Evolutionary conservation across 78 protist species (phyloP).

Genomic region (Planoprotostelium fungivorum): DNA sequence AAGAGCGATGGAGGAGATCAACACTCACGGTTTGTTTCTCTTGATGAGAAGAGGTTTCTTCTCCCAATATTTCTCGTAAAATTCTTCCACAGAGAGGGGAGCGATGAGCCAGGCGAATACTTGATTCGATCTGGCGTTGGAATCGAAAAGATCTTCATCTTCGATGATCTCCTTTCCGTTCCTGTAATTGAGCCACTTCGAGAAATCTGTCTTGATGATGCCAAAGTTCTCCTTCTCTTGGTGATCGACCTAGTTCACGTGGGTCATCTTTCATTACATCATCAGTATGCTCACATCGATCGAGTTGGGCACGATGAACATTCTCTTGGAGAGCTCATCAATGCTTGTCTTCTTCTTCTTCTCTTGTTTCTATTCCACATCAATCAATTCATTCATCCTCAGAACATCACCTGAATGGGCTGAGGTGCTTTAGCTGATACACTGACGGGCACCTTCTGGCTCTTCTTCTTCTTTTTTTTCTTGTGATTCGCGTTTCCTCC

Average conservation of each 20-base stretch:
- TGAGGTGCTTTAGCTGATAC: neutral
- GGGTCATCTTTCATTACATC: constrained; percentile 11
- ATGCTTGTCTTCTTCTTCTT: neutral
- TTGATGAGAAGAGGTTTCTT: constrained; percentile 27
- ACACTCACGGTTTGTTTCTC: constrained; percentile 1
- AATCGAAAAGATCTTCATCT: neutral
- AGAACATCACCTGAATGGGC: neutral
- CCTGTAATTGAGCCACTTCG: neutral
- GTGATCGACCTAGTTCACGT: neutral
- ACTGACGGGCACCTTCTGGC: neutral
- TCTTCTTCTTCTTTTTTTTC: neutral
- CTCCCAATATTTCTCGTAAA: constrained; percentile 53
- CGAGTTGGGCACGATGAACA: constrained; percentile 1
- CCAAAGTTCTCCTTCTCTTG: neutral
- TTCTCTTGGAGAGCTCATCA: neutral
- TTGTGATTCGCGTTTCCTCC: neutral
- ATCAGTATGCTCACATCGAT: constrained; percentile 39
- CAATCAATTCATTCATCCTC: neutral
- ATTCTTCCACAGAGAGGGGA: constrained; percentile 27
- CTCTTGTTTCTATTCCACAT: neutral
- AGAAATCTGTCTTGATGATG: neutral
- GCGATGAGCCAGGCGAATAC: constrained; percentile 12
- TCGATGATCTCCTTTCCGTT: neutral
- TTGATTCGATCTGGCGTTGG: neutral
- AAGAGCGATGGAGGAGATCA: neutral